Conservation (phyloP, 2,329 filamentous ascomycete genomes). For the Phialophora verrucosa region DNA sequence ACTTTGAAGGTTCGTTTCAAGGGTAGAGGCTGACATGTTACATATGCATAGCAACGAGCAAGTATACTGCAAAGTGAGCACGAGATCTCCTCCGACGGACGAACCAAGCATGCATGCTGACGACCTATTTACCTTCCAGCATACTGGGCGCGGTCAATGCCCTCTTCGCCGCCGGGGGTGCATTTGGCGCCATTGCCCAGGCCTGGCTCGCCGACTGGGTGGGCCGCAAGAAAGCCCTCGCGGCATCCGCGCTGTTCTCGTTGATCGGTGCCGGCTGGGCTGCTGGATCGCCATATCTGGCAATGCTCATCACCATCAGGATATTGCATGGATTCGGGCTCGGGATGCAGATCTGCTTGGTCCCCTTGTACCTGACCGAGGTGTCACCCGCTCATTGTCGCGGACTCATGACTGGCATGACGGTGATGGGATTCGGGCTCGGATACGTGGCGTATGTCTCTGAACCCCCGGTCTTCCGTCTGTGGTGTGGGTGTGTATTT, state of each 20-base stretch:
- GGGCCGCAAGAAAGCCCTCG: constrained; percentile 20
- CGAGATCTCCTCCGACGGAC: neutral
- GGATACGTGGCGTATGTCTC: constrained; percentile 27
- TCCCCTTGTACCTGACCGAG: constrained; percentile 25
- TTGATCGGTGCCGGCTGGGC: constrained; percentile 17
- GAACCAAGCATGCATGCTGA: neutral
- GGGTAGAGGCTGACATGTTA: neutral
- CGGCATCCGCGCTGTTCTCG: constrained; percentile 15
- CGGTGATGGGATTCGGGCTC: constrained; percentile 25
- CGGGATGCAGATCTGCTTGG: constrained; percentile 25
- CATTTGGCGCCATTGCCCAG: constrained; percentile 13
- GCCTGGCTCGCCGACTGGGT: constrained; percentile 21
- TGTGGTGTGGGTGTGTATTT: neutral
- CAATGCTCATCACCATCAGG: constrained; percentile 26
- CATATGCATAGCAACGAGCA: constrained; percentile 12
- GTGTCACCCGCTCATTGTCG: constrained; percentile 22
- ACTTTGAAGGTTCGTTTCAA: neutral
- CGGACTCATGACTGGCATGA: constrained; percentile 26
- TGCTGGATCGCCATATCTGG: constrained; percentile 22
- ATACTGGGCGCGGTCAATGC: constrained; percentile 54
- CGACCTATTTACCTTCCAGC: constrained; percentile 41
- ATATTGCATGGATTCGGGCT: constrained; percentile 24
- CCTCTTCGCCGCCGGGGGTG: constrained; percentile 35
- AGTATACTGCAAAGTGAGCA: constrained; percentile 23
- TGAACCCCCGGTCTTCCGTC: too few relatives aligned